Evolutionary conservation across 495 filamentous ascomycete species (phyloP).

Genomic region (Pseudotulostoma volvatum): DNA sequence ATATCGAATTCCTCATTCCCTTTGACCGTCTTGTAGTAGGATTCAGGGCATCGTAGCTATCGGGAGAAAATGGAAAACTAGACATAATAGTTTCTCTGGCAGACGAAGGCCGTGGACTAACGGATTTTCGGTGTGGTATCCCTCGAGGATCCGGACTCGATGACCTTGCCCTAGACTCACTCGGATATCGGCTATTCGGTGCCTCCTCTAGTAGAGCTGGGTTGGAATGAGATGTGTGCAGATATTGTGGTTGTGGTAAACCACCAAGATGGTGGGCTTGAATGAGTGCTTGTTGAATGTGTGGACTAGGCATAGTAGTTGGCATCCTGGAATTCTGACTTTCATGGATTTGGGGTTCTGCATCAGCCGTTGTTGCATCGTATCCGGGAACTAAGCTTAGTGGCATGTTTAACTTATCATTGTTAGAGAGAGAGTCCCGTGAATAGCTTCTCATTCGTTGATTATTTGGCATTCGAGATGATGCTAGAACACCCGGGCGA

Average conservation of each 20-base stretch:
- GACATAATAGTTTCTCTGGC: conserved; percentile 37
- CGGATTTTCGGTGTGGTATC: conserved; percentile 50
- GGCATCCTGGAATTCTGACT: neutral
- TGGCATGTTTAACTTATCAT: conserved; percentile 35
- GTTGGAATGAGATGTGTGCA: neutral
- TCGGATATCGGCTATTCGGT: neutral
- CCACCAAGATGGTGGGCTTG: neutral
- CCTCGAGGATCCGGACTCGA: conserved; percentile 47
- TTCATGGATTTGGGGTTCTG: conserved; percentile 32
- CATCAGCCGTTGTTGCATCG: conserved; percentile 40
- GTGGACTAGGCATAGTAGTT: neutral
- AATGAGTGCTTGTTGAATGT: too few species aligned
- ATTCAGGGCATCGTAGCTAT: conserved; percentile 45
- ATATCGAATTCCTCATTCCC: conserved; percentile 15
- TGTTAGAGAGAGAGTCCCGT: conserved; percentile 16
- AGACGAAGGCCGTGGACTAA: conserved; percentile 54
- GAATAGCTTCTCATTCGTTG: conserved; percentile 3
- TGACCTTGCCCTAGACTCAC: conserved; percentile 17
- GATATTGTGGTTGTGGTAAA: neutral
- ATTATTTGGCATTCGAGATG: neutral
- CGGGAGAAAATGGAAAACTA: conserved; percentile 70
- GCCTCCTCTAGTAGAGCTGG: conserved; percentile 12
- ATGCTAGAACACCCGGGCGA: conserved; percentile 43
- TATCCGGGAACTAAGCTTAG: conserved; percentile 55
- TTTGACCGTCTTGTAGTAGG: conserved; percentile 21